Base-by-base conservation (phyloP, 306 rosid genomes). In the Ziziphus jujuba region DNA sequence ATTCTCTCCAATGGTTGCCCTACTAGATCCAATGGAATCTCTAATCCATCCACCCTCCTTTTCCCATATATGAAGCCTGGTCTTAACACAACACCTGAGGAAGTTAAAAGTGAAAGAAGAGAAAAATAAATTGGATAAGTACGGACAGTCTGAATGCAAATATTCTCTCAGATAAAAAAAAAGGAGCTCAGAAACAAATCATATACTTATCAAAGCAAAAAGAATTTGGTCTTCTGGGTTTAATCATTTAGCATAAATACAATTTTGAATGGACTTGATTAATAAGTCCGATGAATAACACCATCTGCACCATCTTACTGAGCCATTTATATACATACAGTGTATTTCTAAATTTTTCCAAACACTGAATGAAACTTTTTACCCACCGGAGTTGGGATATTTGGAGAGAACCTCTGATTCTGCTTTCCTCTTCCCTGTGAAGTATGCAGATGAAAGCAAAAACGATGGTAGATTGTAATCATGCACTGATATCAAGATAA, bases 381-480 rank as follows among this genome's bases (percentile, higher is more conserved):
- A n/a, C n/a, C n/a, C n/a, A 93, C 98, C 97, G 61, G 97, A 90
- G 66, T 62, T 88, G 24, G 97, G 97, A 79, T 81, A 93, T 78
- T 93, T 93, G 70, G 98, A 88, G 60, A 93, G 96, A 72, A 93
- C 97, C 79, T 88, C 98, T 2, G 95, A 83, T 70, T 93, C 98
- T 78, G 98, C 98, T 83, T 93, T 87, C 80, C 98, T 84, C 84
- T 93, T 93, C 76, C 98, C 97, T 0, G 87, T 83, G 81, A 93
- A 93, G 84, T 93, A 93, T 56, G 89, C 92, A 50, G 96, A 86
- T 48, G 91, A 79, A 75, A 93, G 97, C 65, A 86, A 47, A 77
- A 90, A 87, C 52, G 88, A 56, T 2, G 98, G 98, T 17, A 93
- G 67, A 76, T 93, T 93, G 84, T 93, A 90, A 68, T 93, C 95